These are phyloP conservation scores for Aechmea fasciata DNA, from an alignment of 176 grass and related monocot genomes.

Conservation along the genomic window DNA sequence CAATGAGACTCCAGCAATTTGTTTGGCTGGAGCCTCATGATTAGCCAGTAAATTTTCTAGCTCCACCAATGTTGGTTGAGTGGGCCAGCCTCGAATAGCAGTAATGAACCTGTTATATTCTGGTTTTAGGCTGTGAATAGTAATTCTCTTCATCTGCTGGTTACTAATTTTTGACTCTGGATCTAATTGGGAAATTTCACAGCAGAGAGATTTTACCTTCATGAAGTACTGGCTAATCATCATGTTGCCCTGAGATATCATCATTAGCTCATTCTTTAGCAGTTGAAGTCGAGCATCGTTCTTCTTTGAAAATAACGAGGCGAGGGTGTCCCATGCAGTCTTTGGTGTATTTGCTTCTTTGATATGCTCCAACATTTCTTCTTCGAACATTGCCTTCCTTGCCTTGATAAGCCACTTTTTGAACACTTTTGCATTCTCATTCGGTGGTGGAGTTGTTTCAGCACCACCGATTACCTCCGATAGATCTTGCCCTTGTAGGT, in stretches of 20 bases:
- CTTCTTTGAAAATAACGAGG: too few relatives aligned
- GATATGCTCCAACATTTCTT: slow-evolving; percentile 12
- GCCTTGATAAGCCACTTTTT: too few relatives aligned
- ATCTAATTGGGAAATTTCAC: not conserved
- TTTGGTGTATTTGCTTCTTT: not conserved
- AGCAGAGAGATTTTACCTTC: slow-evolving; percentile 8
- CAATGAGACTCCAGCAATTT: not conserved
- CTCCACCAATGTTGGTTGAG: slow-evolving; percentile 1
- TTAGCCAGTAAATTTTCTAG: slow-evolving; percentile 17
- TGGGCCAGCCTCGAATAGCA: slow-evolving; percentile 2
- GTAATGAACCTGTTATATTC: slow-evolving; percentile 14
- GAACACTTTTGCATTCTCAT: too few relatives aligned
- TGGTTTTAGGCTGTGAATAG: slow-evolving; percentile 1
- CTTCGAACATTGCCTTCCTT: not conserved
- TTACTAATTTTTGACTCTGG: not conserved
- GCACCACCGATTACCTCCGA: too few relatives aligned
- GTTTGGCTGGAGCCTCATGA: not conserved
- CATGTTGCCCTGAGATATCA: slow-evolving; percentile 8
- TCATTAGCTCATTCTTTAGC: not conserved
- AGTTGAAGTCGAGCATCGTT: slow-evolving; percentile 12
- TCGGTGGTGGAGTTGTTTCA: too few relatives aligned
- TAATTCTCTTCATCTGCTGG: slow-evolving; percentile 11
- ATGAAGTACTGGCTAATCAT: slow-evolving; percentile 13
- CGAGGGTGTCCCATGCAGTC: not conserved
- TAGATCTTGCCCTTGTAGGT: too few relatives aligned